Conservation (phyloP, 495 filamentous ascomycete genomes). For the Cercophora scortea region DNA sequence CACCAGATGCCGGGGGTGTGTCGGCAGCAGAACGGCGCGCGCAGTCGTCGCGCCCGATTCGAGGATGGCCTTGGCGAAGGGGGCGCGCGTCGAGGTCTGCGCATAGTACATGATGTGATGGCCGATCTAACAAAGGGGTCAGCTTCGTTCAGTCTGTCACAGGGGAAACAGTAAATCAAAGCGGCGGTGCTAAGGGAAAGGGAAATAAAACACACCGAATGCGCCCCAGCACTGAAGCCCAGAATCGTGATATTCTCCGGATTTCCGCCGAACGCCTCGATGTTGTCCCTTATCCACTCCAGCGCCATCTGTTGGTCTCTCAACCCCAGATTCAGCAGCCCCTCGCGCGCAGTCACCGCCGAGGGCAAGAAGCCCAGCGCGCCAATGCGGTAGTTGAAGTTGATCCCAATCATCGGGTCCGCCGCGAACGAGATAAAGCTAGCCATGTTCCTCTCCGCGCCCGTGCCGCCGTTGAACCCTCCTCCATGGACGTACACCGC, state of each 20-base stretch:
- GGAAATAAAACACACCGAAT: constrained; percentile 40
- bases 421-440: constrained; percentile 46
- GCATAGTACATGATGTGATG: constrained; percentile 55
- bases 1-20: constrained; percentile 48
- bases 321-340: constrained; percentile 57
- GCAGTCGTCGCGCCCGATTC: constrained; percentile 57
- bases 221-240: constrained; percentile 60
- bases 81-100: constrained; percentile 17
- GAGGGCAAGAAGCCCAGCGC: constrained; percentile 61
- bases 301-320: constrained; percentile 59
- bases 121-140: constrained; percentile 39
- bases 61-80: constrained; percentile 56
- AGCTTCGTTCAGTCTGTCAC: neutral
- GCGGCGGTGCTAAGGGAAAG: too few relatives aligned
- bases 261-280: constrained; percentile 55
- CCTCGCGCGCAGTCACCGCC: constrained; percentile 42
- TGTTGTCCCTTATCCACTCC: constrained; percentile 58
- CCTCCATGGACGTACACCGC: constrained; percentile 53
- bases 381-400: constrained; percentile 63
- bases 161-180: neutral
- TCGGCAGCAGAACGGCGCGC: constrained; percentile 49
- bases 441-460: constrained; percentile 37
- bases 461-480: constrained; percentile 41
- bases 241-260: constrained; percentile 54
- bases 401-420: constrained; percentile 49